Evolutionary conservation across 495 filamentous ascomycete genomes (phyloP).

Genomic region (Evernia prunastri): DNA sequence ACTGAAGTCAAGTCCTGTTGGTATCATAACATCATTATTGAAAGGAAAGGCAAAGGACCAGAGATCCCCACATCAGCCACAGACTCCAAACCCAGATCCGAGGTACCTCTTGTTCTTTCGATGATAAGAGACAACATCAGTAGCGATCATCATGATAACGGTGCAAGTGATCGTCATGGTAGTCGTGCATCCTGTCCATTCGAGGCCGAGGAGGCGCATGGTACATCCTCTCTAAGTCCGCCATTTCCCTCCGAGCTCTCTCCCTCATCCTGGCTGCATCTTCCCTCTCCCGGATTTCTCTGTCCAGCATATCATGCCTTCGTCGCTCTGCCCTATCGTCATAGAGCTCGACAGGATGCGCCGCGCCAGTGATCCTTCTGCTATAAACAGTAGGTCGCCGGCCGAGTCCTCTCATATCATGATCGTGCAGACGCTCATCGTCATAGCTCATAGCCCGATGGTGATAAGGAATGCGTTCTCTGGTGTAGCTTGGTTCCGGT

Average conservation of each 20-base stretch:
- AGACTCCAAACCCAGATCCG: background rate
- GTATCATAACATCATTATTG: background rate
- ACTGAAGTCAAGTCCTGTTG: background rate
- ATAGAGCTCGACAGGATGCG: slow-evolving; percentile 5
- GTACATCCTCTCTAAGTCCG: background rate
- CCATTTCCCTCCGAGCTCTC: background rate
- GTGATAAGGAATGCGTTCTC: background rate
- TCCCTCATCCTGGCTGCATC: background rate
- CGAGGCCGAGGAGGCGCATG: background rate
- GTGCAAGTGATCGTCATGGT: slow-evolving; percentile 1
- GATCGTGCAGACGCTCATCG: slow-evolving; percentile 6
- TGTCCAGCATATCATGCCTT: slow-evolving; percentile 5
- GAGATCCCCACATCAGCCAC: background rate
- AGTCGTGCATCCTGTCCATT: background rate
- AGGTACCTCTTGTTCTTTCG: background rate
- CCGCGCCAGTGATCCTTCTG: background rate
- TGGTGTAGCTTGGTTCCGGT: background rate
- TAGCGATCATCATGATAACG: slow-evolving; percentile 3
- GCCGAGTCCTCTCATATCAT: background rate
- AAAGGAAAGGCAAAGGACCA: background rate
- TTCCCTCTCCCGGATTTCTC: slow-evolving; percentile 1
- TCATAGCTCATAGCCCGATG: background rate
- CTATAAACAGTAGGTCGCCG: slow-evolving; percentile 4
- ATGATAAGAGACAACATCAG: background rate
- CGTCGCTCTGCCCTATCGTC: slow-evolving; percentile 8